Conservation (phyloP, 306 rosid genomes). For the Cucumis sativus region Cucumber_9930_V3 NC_026657.2:15385001-15385500, state of each 20-base stretch:
- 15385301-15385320: background rate
- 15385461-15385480: conserved; percentile 45
- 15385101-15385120: too few species aligned
- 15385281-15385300: background rate
- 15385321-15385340: background rate
- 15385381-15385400: conserved; percentile 60
- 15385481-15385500: conserved; percentile 76
- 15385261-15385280: background rate
- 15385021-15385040: conserved; percentile 69
- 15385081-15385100: too few species aligned
- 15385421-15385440: conserved; percentile 82
- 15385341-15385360: background rate
- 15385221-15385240: background rate
- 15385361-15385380: conserved; percentile 55
- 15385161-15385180: too few species aligned
- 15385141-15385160: too few species aligned
- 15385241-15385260: background rate
- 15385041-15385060: background rate
- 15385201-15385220: background rate
- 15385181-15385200: too few species aligned
- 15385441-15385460: conserved; percentile 44
- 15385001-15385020: conserved; percentile 99
- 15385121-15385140: too few species aligned
- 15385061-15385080: too few species aligned
- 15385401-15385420: conserved; percentile 93